These are phyloP conservation scores for Chaetomium olivaceum DNA, from an alignment of 2,329 filamentous ascomycete species.

Conservation along the genomic window DNA sequence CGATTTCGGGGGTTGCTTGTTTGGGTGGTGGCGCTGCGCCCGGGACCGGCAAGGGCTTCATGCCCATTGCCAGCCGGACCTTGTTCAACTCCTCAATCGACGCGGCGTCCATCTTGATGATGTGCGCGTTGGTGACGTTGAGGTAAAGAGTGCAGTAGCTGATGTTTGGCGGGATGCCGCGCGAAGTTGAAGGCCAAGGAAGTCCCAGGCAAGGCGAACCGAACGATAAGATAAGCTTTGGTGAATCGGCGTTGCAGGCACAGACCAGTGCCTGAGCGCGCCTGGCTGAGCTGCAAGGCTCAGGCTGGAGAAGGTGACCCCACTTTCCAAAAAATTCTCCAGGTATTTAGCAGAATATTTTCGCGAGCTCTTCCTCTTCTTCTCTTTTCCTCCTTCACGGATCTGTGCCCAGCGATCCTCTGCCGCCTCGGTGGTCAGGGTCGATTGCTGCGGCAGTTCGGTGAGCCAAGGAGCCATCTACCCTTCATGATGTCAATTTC, in stretches of 20 bases:
- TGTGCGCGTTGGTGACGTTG: conserved; percentile 8
- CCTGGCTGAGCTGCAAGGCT: conserved; percentile 9
- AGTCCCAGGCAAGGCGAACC: conserved; percentile 7
- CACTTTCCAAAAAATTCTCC: conserved; percentile 38
- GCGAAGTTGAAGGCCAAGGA: conserved; percentile 10
- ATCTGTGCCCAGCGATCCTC: conserved; percentile 86
- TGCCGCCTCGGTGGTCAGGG: conserved; percentile 61
- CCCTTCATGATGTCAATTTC: conserved; percentile 78
- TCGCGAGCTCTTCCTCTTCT: conserved; percentile 34
- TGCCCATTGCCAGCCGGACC: conserved; percentile 82
- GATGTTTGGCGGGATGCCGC: not conserved
- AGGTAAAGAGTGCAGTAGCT: not conserved
- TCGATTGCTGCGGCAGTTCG: conserved; percentile 83
- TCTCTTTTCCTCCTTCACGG: conserved; percentile 54
- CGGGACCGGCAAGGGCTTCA: conserved; percentile 85
- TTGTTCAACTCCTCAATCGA: conserved; percentile 94
- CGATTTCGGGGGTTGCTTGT: conserved; percentile 44
- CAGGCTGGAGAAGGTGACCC: conserved; percentile 18
- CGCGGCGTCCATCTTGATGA: conserved; percentile 59
- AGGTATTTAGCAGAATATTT: conserved; percentile 26
- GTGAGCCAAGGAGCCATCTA: conserved; percentile 79
- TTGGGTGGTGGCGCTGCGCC: conserved; percentile 54
- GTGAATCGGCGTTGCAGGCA: not conserved
- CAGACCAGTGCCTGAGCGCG: not conserved
- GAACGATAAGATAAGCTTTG: not conserved